Conservation (phyloP, 768 basidiomycete genomes). For the Hemileccinum rubropunctum region DNA sequence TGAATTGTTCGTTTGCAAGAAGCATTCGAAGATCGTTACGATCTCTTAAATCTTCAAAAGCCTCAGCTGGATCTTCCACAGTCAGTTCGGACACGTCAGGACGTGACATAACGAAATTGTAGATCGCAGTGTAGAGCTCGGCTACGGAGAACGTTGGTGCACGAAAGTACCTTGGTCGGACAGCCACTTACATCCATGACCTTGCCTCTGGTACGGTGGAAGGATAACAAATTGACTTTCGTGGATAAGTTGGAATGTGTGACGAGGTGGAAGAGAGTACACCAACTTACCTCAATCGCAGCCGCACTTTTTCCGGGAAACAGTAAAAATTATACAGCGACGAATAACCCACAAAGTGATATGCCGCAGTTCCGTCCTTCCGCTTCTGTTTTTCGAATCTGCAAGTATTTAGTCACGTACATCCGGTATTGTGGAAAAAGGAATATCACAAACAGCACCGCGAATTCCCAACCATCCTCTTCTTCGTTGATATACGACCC, state of each 20-base stretch:
- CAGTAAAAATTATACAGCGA: conserved; percentile 95
- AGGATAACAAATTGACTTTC: conserved; percentile 90
- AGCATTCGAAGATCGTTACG: conserved; percentile 86
- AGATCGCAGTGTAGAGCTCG: conserved; percentile 83
- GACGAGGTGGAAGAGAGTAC: background rate
- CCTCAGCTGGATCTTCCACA: conserved; percentile 97
- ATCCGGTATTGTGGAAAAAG: background rate
- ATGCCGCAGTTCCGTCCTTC: conserved; percentile 52
- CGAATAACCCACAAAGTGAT: conserved; percentile 94
- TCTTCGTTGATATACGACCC: conserved; percentile 94
- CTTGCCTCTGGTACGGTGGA: conserved; percentile 84
- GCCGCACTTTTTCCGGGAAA: conserved; percentile 85
- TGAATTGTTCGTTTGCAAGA: conserved; percentile 58
- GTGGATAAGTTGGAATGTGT: background rate
- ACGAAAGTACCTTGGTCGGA: background rate
- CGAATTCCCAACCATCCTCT: conserved; percentile 93
- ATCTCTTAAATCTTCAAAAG: conserved; percentile 95
- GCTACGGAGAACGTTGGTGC: conserved; percentile 43
- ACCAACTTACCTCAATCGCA: conserved; percentile 72
- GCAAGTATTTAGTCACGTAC: conserved; percentile 6
- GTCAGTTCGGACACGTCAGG: conserved; percentile 85
- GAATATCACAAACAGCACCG: conserved; percentile 61
- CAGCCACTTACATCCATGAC: conserved; percentile 77
- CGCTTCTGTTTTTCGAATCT: conserved; percentile 87
- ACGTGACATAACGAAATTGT: conserved; percentile 66